These are phyloP conservation scores for Sugiyamaella americana DNA, from an alignment of 805 yeast genomes.

Conservation along the genomic window DNA sequence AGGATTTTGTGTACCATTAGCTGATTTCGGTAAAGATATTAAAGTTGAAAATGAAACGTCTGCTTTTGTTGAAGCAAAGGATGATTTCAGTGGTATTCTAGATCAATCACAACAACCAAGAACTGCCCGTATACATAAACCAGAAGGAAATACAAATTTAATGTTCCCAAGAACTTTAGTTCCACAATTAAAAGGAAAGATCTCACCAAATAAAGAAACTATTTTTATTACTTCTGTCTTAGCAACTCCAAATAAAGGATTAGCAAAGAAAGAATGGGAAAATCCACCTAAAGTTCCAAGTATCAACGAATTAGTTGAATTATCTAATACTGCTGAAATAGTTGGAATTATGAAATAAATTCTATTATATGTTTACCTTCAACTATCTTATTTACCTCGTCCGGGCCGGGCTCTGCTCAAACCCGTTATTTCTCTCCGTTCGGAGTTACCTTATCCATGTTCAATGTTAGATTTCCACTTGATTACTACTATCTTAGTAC, in stretches of 20 bases:
- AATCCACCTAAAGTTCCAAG: background rate
- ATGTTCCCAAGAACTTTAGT: constrained; percentile 11
- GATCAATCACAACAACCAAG: constrained; percentile 3
- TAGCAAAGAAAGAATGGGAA: background rate
- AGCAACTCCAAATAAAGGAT: constrained; percentile 2
- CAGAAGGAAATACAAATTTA: constrained; percentile 16
- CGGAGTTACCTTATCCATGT: too few relatives aligned
- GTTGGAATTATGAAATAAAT: background rate
- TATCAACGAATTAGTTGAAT: background rate
- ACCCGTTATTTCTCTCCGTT: too few relatives aligned
- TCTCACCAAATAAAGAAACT: constrained; percentile 6
- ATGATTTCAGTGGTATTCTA: constrained; percentile 9
- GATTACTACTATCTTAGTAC: too few relatives aligned
- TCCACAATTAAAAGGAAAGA: constrained; percentile 14
- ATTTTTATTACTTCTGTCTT: constrained; percentile 10
- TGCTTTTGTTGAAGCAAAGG: constrained; percentile 2
- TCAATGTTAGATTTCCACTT: too few relatives aligned
- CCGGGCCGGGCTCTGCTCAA: too few relatives aligned
- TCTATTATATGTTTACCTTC: background rate
- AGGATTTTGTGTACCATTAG: constrained; percentile 16
- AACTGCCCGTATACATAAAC: constrained; percentile 6
- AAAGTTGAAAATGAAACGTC: background rate
- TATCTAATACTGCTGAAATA: background rate
- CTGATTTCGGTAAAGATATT: background rate
- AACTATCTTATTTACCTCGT: background rate